Base-by-base conservation (phyloP, 768 basidiomycete species). In the Hydnomerulius pinastri region DNA sequence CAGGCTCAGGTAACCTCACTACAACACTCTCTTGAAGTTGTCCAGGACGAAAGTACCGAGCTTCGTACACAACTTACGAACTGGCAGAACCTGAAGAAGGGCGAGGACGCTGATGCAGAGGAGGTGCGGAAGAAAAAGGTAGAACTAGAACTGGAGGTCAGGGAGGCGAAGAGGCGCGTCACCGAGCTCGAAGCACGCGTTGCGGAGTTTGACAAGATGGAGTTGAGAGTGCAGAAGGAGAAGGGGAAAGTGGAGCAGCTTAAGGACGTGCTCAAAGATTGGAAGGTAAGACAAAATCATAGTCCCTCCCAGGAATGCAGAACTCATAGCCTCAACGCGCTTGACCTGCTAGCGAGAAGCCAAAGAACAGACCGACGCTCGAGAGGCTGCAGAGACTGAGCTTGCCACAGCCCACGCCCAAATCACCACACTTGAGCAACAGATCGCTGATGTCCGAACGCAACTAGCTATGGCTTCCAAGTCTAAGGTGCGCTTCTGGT, bases 31-130 rank as follows among this genome's bases (percentile, higher is more conserved):
- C 78, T 83, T 46, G 77, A 80, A 35, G 85, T 87, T 33, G 73
- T 81, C 20, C 78, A 81, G 51, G 78, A 81, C 6, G 74, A 75
- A 9, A 78, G 77, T 41, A 67, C 68, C 4, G 78, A 85, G 35
- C 70, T 89, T 30, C 76, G 78, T 43, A 76, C 77, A 13, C 88
- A 91, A 57, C 69, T 90, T 8, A 78, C 79, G 35, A 81, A 84
- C 59, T 89, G 86, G 86, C 76, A 86, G 59, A 76, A 66, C 23
- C 65, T 88, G 15, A 89, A 90, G 59, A 82, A 71, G 23, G 82
- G 80, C 41, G 86, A 82, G 40, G 82, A 77, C 10, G 78, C 72
- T 15, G 82, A 86, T 27, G 71, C 77, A 8, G 86, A 85, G 45
- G 64, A 69, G 6, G 67, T 77, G 44, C 75, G 82, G 35, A 83